These are phyloP conservation scores for Solanum hybrid DNA, from an alignment of 305 asterid genomes.

Conservation along the genomic window DNA sequence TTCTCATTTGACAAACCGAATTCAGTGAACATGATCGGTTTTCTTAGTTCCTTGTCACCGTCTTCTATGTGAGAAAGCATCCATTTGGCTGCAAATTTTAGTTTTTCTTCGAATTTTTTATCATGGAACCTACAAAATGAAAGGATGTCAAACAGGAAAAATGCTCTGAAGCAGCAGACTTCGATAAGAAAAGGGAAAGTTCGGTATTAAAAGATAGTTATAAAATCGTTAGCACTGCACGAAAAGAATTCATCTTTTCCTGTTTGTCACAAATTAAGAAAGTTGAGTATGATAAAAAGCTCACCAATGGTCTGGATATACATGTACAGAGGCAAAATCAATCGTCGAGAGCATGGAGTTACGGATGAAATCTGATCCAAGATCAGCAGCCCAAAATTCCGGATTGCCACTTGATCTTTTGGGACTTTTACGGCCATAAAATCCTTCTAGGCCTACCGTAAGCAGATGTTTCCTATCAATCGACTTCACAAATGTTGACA, in stretches of 20 bases:
- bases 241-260: not conserved
- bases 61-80: slow-evolving; percentile 97
- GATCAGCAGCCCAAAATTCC: slow-evolving; percentile 88
- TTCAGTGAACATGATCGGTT: slow-evolving; percentile 81
- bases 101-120: slow-evolving; percentile 53
- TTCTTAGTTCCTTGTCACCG: slow-evolving; percentile 84
- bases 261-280: not conserved
- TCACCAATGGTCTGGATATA: slow-evolving; percentile 97
- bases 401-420: slow-evolving; percentile 76
- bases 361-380: slow-evolving; percentile 87
- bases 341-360: slow-evolving; percentile 69
- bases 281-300: slow-evolving; percentile 15
- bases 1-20: slow-evolving; percentile 72
- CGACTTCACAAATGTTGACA: slow-evolving; percentile 61
- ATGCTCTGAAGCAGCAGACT: not conserved
- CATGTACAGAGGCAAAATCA: slow-evolving; percentile 93
- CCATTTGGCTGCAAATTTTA: slow-evolving; percentile 72
- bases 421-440: slow-evolving; percentile 79
- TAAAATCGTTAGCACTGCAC: not conserved
- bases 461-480: slow-evolving; percentile 62
- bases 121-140: slow-evolving; percentile 56
- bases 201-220: not conserved
- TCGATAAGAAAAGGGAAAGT: not conserved
- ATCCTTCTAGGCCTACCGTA: slow-evolving; percentile 76
- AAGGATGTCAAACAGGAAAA: not conserved